Base-by-base conservation (phyloP, 441 rosid genomes). In the Erodium trifolium region DNA sequence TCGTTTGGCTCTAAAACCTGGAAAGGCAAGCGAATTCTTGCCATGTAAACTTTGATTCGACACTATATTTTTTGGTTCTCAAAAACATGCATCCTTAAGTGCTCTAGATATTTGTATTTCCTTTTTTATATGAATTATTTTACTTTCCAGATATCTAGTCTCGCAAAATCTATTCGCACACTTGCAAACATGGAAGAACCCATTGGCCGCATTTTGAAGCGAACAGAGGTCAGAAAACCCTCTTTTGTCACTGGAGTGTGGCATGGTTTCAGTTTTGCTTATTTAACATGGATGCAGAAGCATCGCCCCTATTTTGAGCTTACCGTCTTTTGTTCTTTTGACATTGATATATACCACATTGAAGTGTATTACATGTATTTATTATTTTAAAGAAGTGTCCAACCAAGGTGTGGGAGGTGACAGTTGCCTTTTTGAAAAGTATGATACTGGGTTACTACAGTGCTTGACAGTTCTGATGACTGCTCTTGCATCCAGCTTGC, bases 141-240 rank as follows among this genome's bases (percentile, higher is more conserved):
- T 39, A 17, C 43, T 65, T 73, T 67, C 55, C 81, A 85, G 86
- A 81, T 85, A 43, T 66, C 80, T 12, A 53, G 75, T 7, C 88
- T 82, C 63, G 83, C 88, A 47, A 71, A 75, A 67, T 81, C 86
- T 19, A 74, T 85, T 35, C 85, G 86, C 53, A 70, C 73, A 18
- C 86, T 85, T 73, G 82, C 85, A 27, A 69, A 82, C 64, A 85
- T 85, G 88, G 83, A 82, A 75, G 88, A 85, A 31, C 86, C 86
- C 34, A 82, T 85, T 65, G 86, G 88, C 59, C 80, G 45, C 43
- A 76, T 82, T 65, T 68, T 84, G 66, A 77, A 70, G 75, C 82
- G 75, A 79, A 79, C 88, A 29, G 83, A 84, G 88, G 88, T 82
- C 43, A 78, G 79, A n/a, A 70, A 66, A 66, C 4, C 53, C 41